Percentiles rank a stretch among this genome's conserved stretches.
These are phyloP conservation scores for Microascus cirrosus DNA, from an alignment of 2,329 filamentous ascomycete genomes.

Conservation along the genomic window DNA sequence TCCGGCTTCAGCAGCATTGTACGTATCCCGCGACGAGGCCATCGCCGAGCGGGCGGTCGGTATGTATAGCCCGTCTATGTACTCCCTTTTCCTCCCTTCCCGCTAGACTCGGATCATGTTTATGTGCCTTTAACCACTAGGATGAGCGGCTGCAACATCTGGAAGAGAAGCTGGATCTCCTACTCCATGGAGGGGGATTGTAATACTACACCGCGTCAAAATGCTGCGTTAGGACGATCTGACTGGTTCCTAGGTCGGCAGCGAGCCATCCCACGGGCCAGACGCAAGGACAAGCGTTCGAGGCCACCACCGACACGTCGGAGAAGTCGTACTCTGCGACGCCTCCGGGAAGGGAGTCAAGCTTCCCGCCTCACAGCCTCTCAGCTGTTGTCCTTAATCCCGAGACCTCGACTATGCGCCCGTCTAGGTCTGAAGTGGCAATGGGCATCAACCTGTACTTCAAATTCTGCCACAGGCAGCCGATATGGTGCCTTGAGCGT, in stretches of 20 bases:
- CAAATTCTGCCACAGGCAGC: slow-evolving; percentile 29
- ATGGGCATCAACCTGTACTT: slow-evolving; percentile 18
- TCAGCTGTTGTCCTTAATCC: slow-evolving; percentile 15
- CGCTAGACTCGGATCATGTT: neutral
- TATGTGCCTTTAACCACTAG: slow-evolving; percentile 14
- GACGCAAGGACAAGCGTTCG: slow-evolving; percentile 15
- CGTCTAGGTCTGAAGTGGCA: slow-evolving; percentile 19
- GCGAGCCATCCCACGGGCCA: neutral
- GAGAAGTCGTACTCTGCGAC: slow-evolving; percentile 22
- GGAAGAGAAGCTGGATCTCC: slow-evolving; percentile 39
- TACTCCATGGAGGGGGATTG: slow-evolving; percentile 26
- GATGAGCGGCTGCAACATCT: slow-evolving; percentile 37
- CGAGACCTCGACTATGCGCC: slow-evolving; percentile 16
- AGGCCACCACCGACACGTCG: slow-evolving; percentile 15
- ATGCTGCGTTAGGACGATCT: neutral
- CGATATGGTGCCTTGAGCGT: slow-evolving; percentile 33
- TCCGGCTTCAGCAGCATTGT: slow-evolving; percentile 34
- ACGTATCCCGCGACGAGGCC: slow-evolving; percentile 28
- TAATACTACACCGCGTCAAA: slow-evolving; percentile 10
- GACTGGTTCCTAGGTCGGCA: neutral
- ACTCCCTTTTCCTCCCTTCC: neutral
- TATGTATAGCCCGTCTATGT: slow-evolving; percentile 15
- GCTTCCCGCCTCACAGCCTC: slow-evolving; percentile 12
- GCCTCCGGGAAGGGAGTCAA: slow-evolving; percentile 14
- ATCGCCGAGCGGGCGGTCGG: slow-evolving; percentile 29